Base-by-base conservation (phyloP, 495 filamentous ascomycete genomes). In the Acidiella bohemica region DNA sequence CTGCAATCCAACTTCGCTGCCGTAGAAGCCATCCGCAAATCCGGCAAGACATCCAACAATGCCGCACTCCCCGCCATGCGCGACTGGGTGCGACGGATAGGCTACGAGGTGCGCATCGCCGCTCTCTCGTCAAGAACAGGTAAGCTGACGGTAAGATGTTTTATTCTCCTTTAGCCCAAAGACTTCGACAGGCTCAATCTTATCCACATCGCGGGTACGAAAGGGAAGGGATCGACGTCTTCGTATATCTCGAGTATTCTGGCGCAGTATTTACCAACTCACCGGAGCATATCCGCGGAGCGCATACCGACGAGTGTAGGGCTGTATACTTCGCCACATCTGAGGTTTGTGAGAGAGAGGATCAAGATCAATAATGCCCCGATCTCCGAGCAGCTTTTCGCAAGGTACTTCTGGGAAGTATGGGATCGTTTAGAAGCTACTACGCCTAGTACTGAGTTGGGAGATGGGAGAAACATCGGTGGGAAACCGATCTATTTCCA, bases 191-290 rank as follows among this genome's bases (percentile, higher is more conserved):
- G 63, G 3, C 62, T 95, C 25, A 86, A 85, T 48, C 66, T 75
- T 22, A 62, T 93, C 10, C 87, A 95, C 53, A 76, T 95, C 16
- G 80, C 86, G 10, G 87, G 87, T 27, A 93, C 86, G 10, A 95
- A 95, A 64, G 87, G 87, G 42, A 95, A 95, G 62, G 87, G 87
- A 26, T 79, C 75, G 39, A 82, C 78, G 11, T 81, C 77, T 50
- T 75, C 80, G 30, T 82, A 81, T 46, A 65, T 77, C 42, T 70
- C 74, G 26, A 68, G 71, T 13, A 72, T 74, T 42, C 63, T 81
- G 4, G 58, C 67, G 4, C 74, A 80, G 49, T 79, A 78, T 45
- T 61, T 59, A 9, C 46, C 56, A 3, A 59, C 32, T 5, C 39
- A 61, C 5, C 24, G 26, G 13, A 51, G 48, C 20, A 46, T 47